Evolutionary conservation across 345 rosid species (phyloP).

Genomic region (Linum usitatissimum): DNA sequence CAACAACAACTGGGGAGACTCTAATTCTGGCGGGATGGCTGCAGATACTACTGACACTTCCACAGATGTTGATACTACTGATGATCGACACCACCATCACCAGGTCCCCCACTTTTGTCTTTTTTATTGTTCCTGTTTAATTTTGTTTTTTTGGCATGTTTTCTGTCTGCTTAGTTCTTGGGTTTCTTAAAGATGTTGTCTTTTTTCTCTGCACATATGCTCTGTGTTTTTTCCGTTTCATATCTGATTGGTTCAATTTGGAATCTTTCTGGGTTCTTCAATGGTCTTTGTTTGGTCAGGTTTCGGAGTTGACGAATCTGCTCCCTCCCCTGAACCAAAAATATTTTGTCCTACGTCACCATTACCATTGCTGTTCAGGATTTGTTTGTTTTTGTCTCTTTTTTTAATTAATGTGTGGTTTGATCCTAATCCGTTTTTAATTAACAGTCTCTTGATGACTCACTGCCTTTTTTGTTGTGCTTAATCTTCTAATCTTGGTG

Average conservation of each 20-base stretch:
- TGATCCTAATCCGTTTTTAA: conserved; percentile 10
- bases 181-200: background rate
- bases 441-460: background rate
- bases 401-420: background rate
- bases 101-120: background rate
- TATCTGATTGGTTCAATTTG: background rate
- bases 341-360: background rate
- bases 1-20: background rate
- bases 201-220: background rate
- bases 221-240: background rate
- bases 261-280: conserved; percentile 13
- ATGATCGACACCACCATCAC: background rate
- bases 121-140: too few relatives aligned
- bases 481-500: too few relatives aligned
- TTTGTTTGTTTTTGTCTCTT: conserved; percentile 9
- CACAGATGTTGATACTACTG: background rate
- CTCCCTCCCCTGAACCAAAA: background rate
- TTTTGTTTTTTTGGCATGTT: too few relatives aligned
- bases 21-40: background rate
- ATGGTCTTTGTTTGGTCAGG: conserved; percentile 23
- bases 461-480: background rate
- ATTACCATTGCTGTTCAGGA: background rate
- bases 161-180: background rate
- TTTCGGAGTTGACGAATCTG: conserved; percentile 18
- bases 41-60: background rate